Percentiles rank a stretch among this genome's conserved stretches.
Conservation (phyloP, 2,329 filamentous ascomycete species). For the Penicillium italicum region DNA sequence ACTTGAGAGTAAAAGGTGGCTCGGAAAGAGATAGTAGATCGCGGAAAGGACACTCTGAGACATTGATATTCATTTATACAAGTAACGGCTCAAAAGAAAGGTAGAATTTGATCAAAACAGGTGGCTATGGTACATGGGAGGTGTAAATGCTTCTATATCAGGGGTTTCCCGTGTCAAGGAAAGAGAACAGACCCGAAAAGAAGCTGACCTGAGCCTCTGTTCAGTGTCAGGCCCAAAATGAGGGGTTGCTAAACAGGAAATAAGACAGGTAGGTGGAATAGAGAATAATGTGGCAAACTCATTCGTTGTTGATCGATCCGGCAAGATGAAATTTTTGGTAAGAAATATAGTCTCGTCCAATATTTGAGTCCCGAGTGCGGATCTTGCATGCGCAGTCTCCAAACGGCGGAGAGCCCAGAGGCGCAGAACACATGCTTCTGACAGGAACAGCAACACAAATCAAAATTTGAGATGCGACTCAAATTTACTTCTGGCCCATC, state of each 20-base stretch:
- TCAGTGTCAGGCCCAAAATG: neutral
- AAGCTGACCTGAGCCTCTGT: neutral
- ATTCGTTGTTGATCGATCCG: neutral
- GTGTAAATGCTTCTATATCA: constrained; percentile 6
- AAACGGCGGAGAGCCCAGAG: neutral
- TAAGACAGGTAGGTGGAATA: neutral
- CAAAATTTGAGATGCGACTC: neutral
- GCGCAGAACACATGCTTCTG: neutral
- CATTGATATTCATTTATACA: constrained; percentile 8
- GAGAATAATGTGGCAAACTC: neutral
- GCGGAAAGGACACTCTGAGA: neutral
- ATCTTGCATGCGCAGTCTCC: neutral
- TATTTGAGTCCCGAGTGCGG: neutral
- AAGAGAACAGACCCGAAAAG: neutral
- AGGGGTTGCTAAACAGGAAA: neutral
- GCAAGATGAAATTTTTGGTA: neutral
- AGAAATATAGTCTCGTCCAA: neutral
- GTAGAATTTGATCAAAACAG: constrained; percentile 6
- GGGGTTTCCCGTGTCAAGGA: neutral
- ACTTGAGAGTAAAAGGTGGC: neutral
- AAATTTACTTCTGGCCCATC: constrained; percentile 10
- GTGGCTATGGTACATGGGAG: constrained; percentile 14
- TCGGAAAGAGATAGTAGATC: neutral
- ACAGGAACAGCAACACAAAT: neutral
- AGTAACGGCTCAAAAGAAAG: neutral